Percentiles rank a stretch among this genome's conserved stretches.
phyloP scores from a whole-genome alignment of 257 asterid species.

The Solanum sparsipilum region DNA sequence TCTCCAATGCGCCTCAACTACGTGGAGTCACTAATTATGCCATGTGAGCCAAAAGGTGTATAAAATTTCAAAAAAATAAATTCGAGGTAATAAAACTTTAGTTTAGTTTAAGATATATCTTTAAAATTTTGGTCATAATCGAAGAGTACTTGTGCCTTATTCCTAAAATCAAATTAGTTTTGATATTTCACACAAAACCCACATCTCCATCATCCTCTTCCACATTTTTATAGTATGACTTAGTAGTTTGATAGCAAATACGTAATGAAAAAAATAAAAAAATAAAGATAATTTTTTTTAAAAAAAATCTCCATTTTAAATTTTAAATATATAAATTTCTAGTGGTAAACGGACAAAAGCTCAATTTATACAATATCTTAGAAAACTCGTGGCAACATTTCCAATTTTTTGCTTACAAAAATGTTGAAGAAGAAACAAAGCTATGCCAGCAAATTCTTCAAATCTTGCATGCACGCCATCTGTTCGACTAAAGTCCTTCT shows the following conservation, averaged over 20 bases:
- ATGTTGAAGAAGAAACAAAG: background rate
- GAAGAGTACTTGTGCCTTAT: accelerated
- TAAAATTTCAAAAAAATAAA: no score
- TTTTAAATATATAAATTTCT: no score
- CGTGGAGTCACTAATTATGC: no score
- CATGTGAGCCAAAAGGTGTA: no score
- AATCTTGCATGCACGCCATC: conserved; percentile 58
- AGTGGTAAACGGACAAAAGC: background rate
- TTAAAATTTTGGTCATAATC: no score
- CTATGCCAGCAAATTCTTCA: conserved; percentile 30
- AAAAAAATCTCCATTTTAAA: no score
- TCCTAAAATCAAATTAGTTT: no score
- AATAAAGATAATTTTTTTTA: no score
- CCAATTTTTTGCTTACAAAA: background rate
- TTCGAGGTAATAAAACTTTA: no score
- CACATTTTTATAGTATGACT: background rate
- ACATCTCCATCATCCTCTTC: background rate
- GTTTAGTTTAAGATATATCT: no score
- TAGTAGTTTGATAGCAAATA: background rate
- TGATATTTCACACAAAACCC: background rate
- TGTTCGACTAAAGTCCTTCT: conserved; percentile 11
- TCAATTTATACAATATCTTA: background rate
- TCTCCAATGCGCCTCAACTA: accelerated
- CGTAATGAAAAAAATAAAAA: accelerated
- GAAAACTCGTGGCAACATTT: background rate